These are phyloP conservation scores for Rauvolfia tetraphylla DNA, from an alignment of 257 asterid genomes.

Conservation along the genomic window DNA sequence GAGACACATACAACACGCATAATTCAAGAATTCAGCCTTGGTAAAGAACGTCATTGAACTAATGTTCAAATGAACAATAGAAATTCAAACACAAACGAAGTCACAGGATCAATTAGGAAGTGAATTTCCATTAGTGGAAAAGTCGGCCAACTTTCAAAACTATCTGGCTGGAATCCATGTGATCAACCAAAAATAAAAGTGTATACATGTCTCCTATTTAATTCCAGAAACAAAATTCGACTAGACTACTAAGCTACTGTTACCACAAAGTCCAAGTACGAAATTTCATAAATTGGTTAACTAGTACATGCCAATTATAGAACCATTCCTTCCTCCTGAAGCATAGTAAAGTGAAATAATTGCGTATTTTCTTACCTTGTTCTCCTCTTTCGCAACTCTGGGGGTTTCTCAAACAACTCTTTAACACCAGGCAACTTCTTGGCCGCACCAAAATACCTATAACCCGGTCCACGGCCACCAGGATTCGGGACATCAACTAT, in stretches of 20 bases:
- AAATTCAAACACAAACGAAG: no score
- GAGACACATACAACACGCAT: neutral
- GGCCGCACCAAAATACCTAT: constrained; percentile 95
- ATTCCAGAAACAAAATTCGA: neutral
- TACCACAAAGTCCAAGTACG: neutral
- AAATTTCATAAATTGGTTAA: neutral
- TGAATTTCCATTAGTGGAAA: neutral
- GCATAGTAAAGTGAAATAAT: neutral
- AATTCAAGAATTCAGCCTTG: neutral
- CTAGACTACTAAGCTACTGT: no score
- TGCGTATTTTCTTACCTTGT: constrained; percentile 47
- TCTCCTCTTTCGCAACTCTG: constrained; percentile 86
- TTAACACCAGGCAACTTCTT: constrained; percentile 95
- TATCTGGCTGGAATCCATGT: neutral
- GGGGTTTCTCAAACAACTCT: constrained; percentile 95
- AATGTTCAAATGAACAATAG: neutral
- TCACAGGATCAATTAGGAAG: neutral
- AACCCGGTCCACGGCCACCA: constrained; percentile 95
- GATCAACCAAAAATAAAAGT: neutral
- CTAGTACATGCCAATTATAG: neutral
- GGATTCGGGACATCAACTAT: constrained; percentile 96
- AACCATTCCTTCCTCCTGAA: no score
- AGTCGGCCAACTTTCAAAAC: neutral
- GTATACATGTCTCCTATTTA: neutral
- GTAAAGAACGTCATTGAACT: neutral